These are phyloP conservation scores for Apiotrichum brassicae DNA, from an alignment of 1,284 basidiomycete genomes.

Conservation along the genomic window DNA sequence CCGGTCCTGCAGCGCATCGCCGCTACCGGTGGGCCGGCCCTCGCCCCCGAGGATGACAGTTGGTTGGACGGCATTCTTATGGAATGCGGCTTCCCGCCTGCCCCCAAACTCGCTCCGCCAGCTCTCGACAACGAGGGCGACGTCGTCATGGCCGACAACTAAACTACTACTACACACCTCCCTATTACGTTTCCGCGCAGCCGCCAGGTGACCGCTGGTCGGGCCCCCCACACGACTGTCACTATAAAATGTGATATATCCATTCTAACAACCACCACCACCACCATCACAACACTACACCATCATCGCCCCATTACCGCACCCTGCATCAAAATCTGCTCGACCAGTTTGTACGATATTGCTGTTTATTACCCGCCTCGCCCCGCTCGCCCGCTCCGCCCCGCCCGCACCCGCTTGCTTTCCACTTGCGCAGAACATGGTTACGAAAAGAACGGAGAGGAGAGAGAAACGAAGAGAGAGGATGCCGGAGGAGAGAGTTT, in stretches of 20 bases:
- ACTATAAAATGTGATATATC: too few species aligned
- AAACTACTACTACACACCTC: not conserved
- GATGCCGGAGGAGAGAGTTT: too few species aligned
- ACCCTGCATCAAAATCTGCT: not conserved
- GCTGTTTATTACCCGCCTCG: not conserved
- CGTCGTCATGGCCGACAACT: slow-evolving; percentile 15
- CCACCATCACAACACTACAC: not conserved
- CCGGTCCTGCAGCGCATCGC: slow-evolving; percentile 61
- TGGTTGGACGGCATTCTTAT: slow-evolving; percentile 41
- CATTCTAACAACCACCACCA: not conserved
- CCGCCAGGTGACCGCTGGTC: not conserved
- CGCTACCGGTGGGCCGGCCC: slow-evolving; percentile 48
- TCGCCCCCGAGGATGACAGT: slow-evolving; percentile 40
- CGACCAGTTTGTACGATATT: not conserved
- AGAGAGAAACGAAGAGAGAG: not conserved
- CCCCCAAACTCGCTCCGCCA: not conserved
- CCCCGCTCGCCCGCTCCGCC: too few species aligned
- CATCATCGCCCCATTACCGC: not conserved
- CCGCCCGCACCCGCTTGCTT: too few species aligned
- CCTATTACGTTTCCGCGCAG: not conserved
- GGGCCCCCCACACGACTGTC: not conserved
- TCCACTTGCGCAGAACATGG: too few species aligned
- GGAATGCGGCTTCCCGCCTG: slow-evolving; percentile 14
- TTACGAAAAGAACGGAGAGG: not conserved
- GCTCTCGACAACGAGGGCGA: slow-evolving; percentile 15